Evolutionary conservation across 2,329 filamentous ascomycete species (phyloP), one percentile per base, ranked within the genome.

Genomic region (Exophiala calicioides): DNA sequence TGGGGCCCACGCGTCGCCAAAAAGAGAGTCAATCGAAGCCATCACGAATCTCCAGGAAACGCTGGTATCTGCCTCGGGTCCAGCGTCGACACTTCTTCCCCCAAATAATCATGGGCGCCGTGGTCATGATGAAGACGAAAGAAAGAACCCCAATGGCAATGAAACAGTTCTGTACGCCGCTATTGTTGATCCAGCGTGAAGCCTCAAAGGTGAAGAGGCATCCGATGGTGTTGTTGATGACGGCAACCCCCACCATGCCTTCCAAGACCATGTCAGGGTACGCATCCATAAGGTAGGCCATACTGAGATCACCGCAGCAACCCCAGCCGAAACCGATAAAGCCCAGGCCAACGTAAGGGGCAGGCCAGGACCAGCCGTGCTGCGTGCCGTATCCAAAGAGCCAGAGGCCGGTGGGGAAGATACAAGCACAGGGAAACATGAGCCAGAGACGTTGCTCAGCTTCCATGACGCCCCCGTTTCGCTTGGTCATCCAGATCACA

Each of bases 261-360:
- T 80, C 77, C 2, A 80, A 63, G 4, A 80, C 71, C 70, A 78
- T 78, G 24, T 78, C 76, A 1, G 76, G 76, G 47, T 80, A 80
- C 3, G 72, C 73, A 48, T 80, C 77, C 55, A 76, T 76, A 3
- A 79, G 63, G 49, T 80, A 80, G 0, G 77, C 74, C 67, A 78
- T 71, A 43, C 71, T 69, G 47, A 81, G 59, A 60, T 81, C 78
- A 4, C 78, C 78, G 2, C 76, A 76, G 39, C 77, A 80, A 5
- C 78, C 78, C 62, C 77, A 81, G 2, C 78, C 78, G 44, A 81
- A 81, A 3, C 78, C 78, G 20, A 80, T 80, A 53, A 80, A 73
- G 3, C 74, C 78, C 0, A 81, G 63, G 1, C 76, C 78, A 10
- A 81, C 65, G 43, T 81, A 81, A 0, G 77, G 74, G 6, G 66